Evolutionary conservation across 169 alveolate genomes (phyloP).

Genomic region (Toxoplasma gondii): DNA sequence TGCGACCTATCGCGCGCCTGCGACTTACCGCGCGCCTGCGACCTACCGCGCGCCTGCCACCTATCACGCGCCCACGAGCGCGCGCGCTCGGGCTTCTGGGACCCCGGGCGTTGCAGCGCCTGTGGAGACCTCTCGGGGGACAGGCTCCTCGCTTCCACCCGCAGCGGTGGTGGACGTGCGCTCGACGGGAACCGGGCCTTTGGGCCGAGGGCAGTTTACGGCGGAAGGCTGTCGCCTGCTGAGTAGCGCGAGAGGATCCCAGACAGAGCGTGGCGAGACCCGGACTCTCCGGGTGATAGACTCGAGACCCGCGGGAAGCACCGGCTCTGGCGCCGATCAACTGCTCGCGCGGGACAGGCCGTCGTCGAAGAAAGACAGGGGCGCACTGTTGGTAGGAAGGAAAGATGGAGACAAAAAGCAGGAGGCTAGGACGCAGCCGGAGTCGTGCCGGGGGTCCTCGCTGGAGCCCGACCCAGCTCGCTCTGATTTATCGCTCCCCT

Average conservation of each 20-base stretch:
- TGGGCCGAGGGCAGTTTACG: not conserved
- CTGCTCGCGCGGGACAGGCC: too few relatives aligned
- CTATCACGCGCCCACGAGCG: not conserved
- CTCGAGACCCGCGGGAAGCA: too few relatives aligned
- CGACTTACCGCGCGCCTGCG: not conserved
- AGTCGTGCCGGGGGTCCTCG: too few relatives aligned
- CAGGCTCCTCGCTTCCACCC: not conserved
- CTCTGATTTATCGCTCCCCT: too few relatives aligned
- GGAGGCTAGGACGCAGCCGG: too few relatives aligned
- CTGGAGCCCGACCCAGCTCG: too few relatives aligned
- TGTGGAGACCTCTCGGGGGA: not conserved
- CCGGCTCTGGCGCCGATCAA: too few relatives aligned
- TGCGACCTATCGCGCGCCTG: not conserved
- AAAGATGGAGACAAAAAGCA: too few relatives aligned
- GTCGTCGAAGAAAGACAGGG: too few relatives aligned
- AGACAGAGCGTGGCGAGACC: too few relatives aligned
- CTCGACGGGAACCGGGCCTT: not conserved
- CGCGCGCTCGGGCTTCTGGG: not conserved
- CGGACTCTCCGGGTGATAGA: too few relatives aligned
- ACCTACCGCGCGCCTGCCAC: not conserved
- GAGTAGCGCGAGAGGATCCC: not conserved
- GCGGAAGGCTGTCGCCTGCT: not conserved
- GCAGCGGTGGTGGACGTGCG: not conserved
- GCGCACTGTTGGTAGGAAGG: too few relatives aligned
- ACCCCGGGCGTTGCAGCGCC: not conserved